Evolutionary conservation across 805 yeast genomes (phyloP).

Genomic region (Kregervanrija fluxuum): DNA sequence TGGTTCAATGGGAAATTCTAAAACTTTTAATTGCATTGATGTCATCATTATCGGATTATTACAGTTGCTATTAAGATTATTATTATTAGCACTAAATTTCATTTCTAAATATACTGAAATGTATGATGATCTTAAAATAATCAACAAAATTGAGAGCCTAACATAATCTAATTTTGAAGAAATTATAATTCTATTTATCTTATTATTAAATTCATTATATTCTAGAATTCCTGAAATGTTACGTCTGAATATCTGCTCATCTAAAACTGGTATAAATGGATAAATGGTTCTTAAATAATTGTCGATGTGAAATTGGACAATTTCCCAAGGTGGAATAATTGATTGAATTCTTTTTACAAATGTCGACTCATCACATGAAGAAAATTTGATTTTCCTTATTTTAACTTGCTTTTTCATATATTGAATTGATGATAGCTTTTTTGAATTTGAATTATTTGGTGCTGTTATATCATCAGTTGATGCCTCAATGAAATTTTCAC

Average conservation of each 20-base stretch:
- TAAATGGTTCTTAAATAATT: conserved; percentile 33
- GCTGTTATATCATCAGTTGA: not conserved
- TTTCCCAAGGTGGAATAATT: conserved; percentile 23
- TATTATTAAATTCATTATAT: conserved; percentile 3
- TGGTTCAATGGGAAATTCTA: conserved; percentile 34
- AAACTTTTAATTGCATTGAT: conserved; percentile 10
- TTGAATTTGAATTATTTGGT: not conserved
- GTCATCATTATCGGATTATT: conserved; percentile 6
- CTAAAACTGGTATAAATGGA: conserved; percentile 42
- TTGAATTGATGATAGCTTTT: not conserved
- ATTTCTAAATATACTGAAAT: conserved; percentile 15
- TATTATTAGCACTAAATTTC: conserved; percentile 5
- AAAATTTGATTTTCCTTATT: conserved; percentile 3
- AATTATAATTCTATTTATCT: conserved; percentile 1
- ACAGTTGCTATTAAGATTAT: not conserved
- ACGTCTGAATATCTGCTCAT: conserved; percentile 30
- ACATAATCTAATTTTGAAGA: conserved; percentile 15
- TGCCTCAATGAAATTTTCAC: not conserved
- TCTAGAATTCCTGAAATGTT: conserved; percentile 29
- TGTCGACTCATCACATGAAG: not conserved
- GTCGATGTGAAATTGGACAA: conserved; percentile 31
- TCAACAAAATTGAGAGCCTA: conserved; percentile 19
- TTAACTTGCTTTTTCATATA: conserved; percentile 8
- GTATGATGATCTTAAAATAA: conserved; percentile 24
- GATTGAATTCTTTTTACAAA: conserved; percentile 7